Evolutionary conservation across 495 filamentous ascomycete species (phyloP).

Genomic region (Achaetomiella virescens): DNA sequence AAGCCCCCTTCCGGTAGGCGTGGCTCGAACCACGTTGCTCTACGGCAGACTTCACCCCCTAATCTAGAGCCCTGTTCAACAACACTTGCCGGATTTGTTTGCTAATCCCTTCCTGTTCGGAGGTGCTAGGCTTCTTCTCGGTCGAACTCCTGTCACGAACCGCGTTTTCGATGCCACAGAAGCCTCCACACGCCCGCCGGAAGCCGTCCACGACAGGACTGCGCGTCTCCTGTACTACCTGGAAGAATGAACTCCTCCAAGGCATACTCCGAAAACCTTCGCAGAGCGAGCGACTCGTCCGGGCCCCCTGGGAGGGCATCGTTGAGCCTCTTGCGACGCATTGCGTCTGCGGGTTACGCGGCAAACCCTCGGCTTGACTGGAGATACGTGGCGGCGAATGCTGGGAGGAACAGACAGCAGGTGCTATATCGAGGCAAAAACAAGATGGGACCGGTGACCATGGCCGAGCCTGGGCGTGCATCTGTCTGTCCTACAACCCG

Average conservation of each 20-base stretch:
- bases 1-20: constrained; percentile 11
- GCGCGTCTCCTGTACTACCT: constrained; percentile 19
- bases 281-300: not conserved
- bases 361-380: not conserved
- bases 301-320: too few relatives aligned
- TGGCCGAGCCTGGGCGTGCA: constrained; percentile 9
- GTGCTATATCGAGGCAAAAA: constrained; percentile 1
- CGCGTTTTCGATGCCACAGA: constrained; percentile 15
- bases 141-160: constrained; percentile 19
- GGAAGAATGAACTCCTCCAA: not conserved
- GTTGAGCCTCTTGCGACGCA: not conserved
- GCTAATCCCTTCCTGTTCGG: constrained; percentile 29
- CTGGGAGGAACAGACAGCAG: not conserved
- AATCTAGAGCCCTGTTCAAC: constrained; percentile 20
- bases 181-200: constrained; percentile 8
- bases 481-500: constrained; percentile 26
- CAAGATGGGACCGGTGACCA: not conserved
- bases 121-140: constrained; percentile 15
- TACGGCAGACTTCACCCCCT: constrained; percentile 13
- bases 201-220: constrained; percentile 16
- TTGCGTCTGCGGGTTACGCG: not conserved
- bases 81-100: constrained; percentile 26
- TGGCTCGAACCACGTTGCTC: constrained; percentile 24
- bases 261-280: not conserved
- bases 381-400: constrained; percentile 9